Evolutionary conservation across 805 yeast genomes (phyloP).

Genomic region (Wickerhamiella dianesei): DNA sequence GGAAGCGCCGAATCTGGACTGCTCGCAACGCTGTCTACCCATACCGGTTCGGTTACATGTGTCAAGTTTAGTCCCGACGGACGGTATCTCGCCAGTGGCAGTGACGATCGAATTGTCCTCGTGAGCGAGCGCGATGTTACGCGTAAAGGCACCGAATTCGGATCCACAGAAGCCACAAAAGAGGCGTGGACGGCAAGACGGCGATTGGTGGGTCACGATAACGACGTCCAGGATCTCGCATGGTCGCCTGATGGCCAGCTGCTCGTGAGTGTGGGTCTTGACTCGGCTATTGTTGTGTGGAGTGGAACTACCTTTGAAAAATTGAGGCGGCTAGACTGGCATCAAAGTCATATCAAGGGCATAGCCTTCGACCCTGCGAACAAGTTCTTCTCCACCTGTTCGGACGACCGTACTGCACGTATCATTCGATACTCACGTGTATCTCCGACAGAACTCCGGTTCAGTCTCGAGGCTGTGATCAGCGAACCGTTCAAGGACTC

Average conservation of each 20-base stretch:
- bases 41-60: constrained; percentile 92
- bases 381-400: constrained; percentile 91
- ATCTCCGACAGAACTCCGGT: constrained; percentile 54
- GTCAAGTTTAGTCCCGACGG: constrained; percentile 90
- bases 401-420: constrained; percentile 86
- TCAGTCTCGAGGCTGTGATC: constrained; percentile 73
- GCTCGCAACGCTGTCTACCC: constrained; percentile 82
- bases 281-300: constrained; percentile 87
- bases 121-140: constrained; percentile 89
- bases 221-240: constrained; percentile 93
- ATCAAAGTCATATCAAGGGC: constrained; percentile 91
- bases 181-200: constrained; percentile 94
- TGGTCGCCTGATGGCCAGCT: constrained; percentile 95
- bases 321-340: constrained; percentile 78
- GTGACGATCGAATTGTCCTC: constrained; percentile 81
- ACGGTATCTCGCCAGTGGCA: constrained; percentile 80
- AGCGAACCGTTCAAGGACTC: constrained; percentile 76
- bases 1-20: constrained; percentile 15
- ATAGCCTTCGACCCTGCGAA: constrained; percentile 97
- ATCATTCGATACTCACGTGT: constrained; percentile 73
- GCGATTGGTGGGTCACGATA: constrained; percentile 90
- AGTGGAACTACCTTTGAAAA: constrained; percentile 83
- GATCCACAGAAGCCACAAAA: constrained; percentile 40
- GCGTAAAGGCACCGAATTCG: constrained; percentile 38
- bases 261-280: constrained; percentile 87